phyloP scores from a whole-genome alignment of 2,329 filamentous ascomycete genomes.

The Ceratocystis smalleyi region DNA sequence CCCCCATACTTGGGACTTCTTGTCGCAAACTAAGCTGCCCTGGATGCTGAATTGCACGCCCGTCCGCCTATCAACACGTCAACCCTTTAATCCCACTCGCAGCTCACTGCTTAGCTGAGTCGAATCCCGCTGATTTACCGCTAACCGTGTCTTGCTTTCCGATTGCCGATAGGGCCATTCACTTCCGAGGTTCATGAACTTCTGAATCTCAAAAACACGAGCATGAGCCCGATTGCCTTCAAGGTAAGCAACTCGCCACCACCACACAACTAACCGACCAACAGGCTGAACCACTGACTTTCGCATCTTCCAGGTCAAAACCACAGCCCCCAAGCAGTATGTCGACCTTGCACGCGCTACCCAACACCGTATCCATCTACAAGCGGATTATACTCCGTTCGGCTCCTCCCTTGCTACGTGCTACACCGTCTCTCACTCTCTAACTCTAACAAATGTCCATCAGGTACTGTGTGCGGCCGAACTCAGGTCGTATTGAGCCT shows the following conservation, averaged over 20 bases:
- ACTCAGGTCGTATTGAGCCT: constrained; percentile 88
- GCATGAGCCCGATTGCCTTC: constrained; percentile 48
- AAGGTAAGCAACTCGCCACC: constrained; percentile 37
- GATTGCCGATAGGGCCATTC: constrained; percentile 41
- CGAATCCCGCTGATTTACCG: neutral
- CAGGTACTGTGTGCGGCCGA: constrained; percentile 94
- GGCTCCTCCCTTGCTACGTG: neutral
- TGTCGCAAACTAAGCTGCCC: neutral
- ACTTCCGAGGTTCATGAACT: constrained; percentile 49
- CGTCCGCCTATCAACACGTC: neutral
- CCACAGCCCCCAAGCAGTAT: constrained; percentile 96
- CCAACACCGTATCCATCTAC: neutral
- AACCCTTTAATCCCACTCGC: neutral
- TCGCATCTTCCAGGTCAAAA: constrained; percentile 63
- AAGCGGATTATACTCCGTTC: neutral
- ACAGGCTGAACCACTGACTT: neutral
- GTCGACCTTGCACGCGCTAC: constrained; percentile 21
- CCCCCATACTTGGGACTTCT: neutral
- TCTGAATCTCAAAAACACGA: constrained; percentile 50
- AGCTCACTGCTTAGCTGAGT: neutral
- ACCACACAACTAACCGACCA: neutral
- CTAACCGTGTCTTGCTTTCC: constrained; percentile 2
- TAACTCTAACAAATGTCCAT: constrained; percentile 11
- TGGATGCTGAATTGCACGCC: neutral
- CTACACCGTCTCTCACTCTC: neutral